Evolutionary conservation across 108 stramenopile genomes (phyloP).

Genomic region (Bacterosira constricta): DNA sequence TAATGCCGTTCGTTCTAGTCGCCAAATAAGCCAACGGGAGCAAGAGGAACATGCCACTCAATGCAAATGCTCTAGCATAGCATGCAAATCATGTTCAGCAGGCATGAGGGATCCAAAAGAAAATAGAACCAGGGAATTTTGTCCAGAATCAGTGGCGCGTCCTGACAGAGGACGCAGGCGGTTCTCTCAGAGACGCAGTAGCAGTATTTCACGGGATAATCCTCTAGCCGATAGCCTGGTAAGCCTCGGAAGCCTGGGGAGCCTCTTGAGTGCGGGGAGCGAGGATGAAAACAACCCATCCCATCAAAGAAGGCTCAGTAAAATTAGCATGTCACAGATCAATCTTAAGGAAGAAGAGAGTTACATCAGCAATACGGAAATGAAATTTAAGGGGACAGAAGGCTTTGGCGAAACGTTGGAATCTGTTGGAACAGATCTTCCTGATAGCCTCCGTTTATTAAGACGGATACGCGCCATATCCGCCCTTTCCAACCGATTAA

Average conservation of each 20-base stretch:
- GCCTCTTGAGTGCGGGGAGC: not conserved
- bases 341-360: slow-evolving; percentile 12
- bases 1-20: no score
- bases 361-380: slow-evolving; percentile 36
- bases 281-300: not conserved
- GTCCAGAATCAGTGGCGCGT: no score
- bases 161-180: no score
- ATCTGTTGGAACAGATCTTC: not conserved
- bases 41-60: no score
- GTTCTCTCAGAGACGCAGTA: not conserved
- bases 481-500: slow-evolving; percentile 31
- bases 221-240: not conserved
- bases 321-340: no score
- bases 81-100: no score
- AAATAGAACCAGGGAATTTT: no score
- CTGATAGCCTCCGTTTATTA: slow-evolving; percentile 12
- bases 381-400: slow-evolving; percentile 39
- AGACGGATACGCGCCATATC: slow-evolving; percentile 32
- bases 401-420: slow-evolving; percentile 22
- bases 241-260: not conserved
- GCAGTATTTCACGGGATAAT: not conserved
- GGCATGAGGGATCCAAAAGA: no score
- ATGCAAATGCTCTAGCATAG: no score
- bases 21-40: no score
- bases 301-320: not conserved